Evolutionary conservation across 2,329 filamentous ascomycete species (phyloP), one percentile per base, ranked within the genome.

Genomic region (Raffaelea ambrosiae): DNA sequence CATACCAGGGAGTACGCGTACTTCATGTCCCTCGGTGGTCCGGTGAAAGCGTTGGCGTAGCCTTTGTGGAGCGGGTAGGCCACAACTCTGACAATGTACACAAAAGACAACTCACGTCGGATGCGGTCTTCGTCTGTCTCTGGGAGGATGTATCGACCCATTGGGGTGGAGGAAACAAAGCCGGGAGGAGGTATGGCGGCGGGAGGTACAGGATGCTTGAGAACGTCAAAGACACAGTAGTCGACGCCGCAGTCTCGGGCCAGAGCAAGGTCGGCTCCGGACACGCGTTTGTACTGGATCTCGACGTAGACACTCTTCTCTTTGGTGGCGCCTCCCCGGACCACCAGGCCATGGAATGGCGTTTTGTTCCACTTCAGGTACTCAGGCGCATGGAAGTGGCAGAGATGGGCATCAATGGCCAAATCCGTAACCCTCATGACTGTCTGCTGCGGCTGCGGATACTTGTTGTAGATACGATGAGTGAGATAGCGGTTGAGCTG

Each of bases 1-100:
- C 41, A 51, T 8, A 57, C 33, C 16, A 55, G 49, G 3, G 53
- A 53, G 20, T 47, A 51, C 20, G 48, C 21, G 8, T 5, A 14
- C 29, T 53, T 52, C 19, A 50, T 31, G 3, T 26, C 18, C n/a
- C 38, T 11, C 16, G 35, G 40, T 11, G 53, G 56, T 19, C 53
- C 52, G n/a, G 41, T 53, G 39, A 57, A 50, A 14, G 4, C n/a
- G 46, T 54, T 57, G 46, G 40, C n/a, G 7, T 4, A 11, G 11
- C 40, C 21, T 20, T 45, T 22, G 16, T 43, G 38, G 21, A 20
- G 35, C 22, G 41, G 39, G 7, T 49, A 46, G 33, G 53, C 56
- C 10, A 60, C 33, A 11, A 58, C 29, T 19, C 56, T 54, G 14
- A 60, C 57, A 23, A 51, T 43, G 50, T 57, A 59, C 36, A 59